Evolutionary conservation across 495 filamentous ascomycete genomes (phyloP).

Genomic region (Podospora bellae-mahoneyi): DNA sequence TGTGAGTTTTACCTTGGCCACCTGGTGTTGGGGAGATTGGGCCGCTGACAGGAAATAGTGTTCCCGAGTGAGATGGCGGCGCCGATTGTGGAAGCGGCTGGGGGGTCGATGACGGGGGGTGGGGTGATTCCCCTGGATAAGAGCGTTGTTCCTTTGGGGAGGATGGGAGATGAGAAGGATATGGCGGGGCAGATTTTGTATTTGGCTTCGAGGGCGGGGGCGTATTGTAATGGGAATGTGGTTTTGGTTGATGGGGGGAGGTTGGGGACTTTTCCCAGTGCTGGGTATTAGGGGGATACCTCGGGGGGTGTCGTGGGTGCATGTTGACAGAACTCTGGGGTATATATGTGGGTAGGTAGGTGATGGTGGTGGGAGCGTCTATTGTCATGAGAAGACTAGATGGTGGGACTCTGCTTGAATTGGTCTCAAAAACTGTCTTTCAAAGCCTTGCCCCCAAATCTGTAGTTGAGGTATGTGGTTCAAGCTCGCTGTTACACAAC

Average conservation of each 20-base stretch:
- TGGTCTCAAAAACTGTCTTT: too few relatives aligned
- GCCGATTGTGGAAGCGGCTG: conserved; percentile 40
- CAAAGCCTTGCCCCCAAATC: too few relatives aligned
- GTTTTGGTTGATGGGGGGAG: conserved; percentile 61
- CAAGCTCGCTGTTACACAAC: too few relatives aligned
- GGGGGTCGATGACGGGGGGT: conserved; percentile 34
- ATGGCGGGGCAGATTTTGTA: conserved; percentile 62
- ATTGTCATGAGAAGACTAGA: too few relatives aligned
- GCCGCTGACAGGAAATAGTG: conserved; percentile 34
- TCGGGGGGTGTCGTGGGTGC: neutral
- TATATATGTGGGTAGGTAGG: neutral
- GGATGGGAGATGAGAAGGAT: conserved; percentile 45
- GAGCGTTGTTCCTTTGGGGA: conserved; percentile 30
- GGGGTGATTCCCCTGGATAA: conserved; percentile 26
- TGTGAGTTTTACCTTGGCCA: conserved; percentile 40
- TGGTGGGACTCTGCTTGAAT: too few relatives aligned
- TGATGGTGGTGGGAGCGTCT: too few relatives aligned
- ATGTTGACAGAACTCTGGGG: neutral
- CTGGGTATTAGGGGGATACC: conserved; percentile 44
- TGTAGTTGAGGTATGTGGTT: too few relatives aligned
- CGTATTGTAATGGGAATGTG: conserved; percentile 60
- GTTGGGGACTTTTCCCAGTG: conserved; percentile 48
- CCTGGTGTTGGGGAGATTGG: too few relatives aligned
- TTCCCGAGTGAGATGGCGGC: conserved; percentile 64
- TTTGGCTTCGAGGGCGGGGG: conserved; percentile 59